Percentiles rank a stretch among this genome's conserved stretches.
Evolutionary conservation across 805 yeast species (phyloP).

Genomic region (Candida chauliodis): DNA sequence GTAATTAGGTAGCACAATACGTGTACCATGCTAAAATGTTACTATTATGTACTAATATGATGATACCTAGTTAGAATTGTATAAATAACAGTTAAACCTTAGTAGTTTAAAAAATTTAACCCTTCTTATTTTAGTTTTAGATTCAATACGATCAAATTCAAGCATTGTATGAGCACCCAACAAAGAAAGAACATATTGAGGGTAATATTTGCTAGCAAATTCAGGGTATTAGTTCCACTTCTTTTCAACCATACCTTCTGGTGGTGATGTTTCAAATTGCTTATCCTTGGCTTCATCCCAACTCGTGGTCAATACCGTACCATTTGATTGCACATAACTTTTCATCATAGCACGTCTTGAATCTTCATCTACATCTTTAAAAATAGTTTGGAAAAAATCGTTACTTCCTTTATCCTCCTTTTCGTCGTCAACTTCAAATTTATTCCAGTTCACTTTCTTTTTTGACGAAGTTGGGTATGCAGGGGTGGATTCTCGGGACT

Average conservation of each 20-base stretch:
- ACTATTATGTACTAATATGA: too few species aligned
- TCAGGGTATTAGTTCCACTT: too few species aligned
- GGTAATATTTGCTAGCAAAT: too few species aligned
- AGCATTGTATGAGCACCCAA: too few species aligned
- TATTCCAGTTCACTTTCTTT: constrained; percentile 67
- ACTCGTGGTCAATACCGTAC: constrained; percentile 88
- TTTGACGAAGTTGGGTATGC: constrained; percentile 64
- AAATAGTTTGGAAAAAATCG: constrained; percentile 72
- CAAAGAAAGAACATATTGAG: too few species aligned
- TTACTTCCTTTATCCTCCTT: constrained; percentile 49
- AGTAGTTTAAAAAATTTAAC: too few species aligned
- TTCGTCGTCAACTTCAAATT: constrained; percentile 42
- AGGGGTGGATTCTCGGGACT: constrained; percentile 6
- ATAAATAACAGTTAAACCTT: too few species aligned
- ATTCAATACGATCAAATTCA: too few species aligned
- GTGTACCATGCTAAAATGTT: too few species aligned
- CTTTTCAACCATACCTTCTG: constrained; percentile 66
- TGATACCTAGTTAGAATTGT: too few species aligned
- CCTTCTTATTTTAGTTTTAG: too few species aligned
- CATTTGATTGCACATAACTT: constrained; percentile 88
- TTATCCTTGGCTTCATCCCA: constrained; percentile 82
- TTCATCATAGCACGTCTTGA: constrained; percentile 95
- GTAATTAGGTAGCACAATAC: background rate
- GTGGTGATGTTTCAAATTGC: constrained; percentile 65
- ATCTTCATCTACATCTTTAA: constrained; percentile 80